These are phyloP conservation scores for Mycena galericulata DNA, from an alignment of 768 basidiomycete genomes.

Conservation along the genomic window DNA sequence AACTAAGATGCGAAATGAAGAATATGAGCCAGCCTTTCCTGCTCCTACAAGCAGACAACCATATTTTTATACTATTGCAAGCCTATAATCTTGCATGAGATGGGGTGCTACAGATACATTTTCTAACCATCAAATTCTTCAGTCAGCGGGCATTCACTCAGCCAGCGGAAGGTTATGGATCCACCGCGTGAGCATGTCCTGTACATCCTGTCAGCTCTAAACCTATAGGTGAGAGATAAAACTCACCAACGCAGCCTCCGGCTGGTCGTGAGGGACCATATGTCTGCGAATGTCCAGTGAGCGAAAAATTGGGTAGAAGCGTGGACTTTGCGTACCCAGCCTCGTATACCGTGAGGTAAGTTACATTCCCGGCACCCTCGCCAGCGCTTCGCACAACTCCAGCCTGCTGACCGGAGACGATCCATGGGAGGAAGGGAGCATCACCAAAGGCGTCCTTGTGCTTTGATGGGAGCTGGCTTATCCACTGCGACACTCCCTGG, in stretches of 20 bases:
- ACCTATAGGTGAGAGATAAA: neutral
- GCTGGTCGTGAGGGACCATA: constrained; percentile 25
- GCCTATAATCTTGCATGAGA: no score
- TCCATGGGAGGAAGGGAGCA: constrained; percentile 25
- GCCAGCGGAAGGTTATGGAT: constrained; percentile 12
- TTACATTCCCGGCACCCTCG: constrained; percentile 23
- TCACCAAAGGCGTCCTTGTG: constrained; percentile 14
- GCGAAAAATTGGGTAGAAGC: neutral
- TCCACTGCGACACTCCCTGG: constrained; percentile 19
- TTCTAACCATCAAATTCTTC: neutral
- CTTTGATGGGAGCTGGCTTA: constrained; percentile 11
- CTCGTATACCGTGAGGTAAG: constrained; percentile 21
- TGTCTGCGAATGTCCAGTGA: neutral
- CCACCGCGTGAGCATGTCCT: constrained; percentile 24
- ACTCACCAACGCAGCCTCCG: constrained; percentile 22
- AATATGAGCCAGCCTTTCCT: no score
- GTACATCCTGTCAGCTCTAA: neutral
- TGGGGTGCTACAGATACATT: neutral
- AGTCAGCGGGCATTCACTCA: neutral
- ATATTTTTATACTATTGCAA: no score
- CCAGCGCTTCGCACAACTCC: constrained; percentile 20
- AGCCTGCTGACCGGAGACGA: constrained; percentile 13
- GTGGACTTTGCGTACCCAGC: constrained; percentile 11
- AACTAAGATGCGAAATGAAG: no score
- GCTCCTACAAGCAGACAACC: no score